Evolutionary conservation across 2,329 filamentous ascomycete species (phyloP), one percentile per base, ranked within the genome.

Genomic region (Fusarium coicis): DNA sequence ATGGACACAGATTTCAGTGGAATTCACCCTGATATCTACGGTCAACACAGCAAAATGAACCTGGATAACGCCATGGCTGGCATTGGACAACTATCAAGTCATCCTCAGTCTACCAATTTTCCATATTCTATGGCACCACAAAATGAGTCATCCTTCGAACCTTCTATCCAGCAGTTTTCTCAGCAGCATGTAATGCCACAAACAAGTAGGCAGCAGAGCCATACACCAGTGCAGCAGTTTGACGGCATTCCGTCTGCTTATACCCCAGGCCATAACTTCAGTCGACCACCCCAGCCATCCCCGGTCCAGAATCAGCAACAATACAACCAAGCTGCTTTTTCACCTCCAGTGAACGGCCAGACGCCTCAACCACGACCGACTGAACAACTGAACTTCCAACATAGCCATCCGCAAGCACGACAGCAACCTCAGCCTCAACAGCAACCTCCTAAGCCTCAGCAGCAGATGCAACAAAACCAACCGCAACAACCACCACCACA

Each of bases 21-120:
- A 62, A 77, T 84, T 15, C 80, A 83, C 43, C 76, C 81, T 19
- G 82, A 83, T 40, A 59, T 84, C 30, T 85, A 83, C 59, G 73
- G 72, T 15, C 82, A 84, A 53, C 81, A 81, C 57, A 63, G 66
- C 34, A 83, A 83, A 68, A 67, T 80, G 54, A 75, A 79, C 46
- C 72, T 81, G 10, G 75, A 68, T 23, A 73, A 73, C 47, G 68
- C 74, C 30, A 76, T 81, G 53, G 70, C 74, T 64, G 78, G 79
- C 30, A 60, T 84, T 60, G 77, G 75, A 40, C 80, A 80, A 43
- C 72, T 78, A n/a, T 80, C 79, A 57, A 73, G 57, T 57, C 81
- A 83, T 53, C 65, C 79, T 15, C 79, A 81, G 36, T 63, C 78
- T 16, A 82, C 83, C 55, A 74, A 73, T 21, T 85, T 83, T 62